phyloP scores from a whole-genome alignment of 1,284 basidiomycete genomes.

The Moniliophthora roreri region DNA sequence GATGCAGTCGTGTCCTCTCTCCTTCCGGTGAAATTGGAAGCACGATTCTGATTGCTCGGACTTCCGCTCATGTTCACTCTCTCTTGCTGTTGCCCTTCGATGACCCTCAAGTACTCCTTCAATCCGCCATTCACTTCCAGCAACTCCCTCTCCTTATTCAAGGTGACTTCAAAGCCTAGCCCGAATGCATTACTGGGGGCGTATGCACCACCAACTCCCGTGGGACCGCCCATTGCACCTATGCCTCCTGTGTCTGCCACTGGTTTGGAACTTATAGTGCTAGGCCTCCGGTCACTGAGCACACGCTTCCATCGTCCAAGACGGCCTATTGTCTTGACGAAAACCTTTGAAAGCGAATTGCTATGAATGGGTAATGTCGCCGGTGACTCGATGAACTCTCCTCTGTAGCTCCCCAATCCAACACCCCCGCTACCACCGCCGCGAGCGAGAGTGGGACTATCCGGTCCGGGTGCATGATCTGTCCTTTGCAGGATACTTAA shows the following conservation, averaged over 20 bases:
- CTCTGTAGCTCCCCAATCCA: not conserved
- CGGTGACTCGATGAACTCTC: too few relatives aligned
- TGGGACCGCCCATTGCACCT: not conserved
- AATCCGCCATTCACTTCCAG: conserved; percentile 61
- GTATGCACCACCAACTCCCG: conserved; percentile 20
- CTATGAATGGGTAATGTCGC: conserved; percentile 51
- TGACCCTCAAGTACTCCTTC: conserved; percentile 65
- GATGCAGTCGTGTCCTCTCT: not conserved
- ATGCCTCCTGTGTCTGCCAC: conserved; percentile 5
- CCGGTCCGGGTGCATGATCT: conserved; percentile 29
- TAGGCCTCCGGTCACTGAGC: conserved; percentile 51
- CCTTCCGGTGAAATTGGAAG: not conserved
- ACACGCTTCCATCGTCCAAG: conserved; percentile 82
- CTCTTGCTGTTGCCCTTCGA: conserved; percentile 35
- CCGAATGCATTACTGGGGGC: conserved; percentile 49
- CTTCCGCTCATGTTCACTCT: not conserved
- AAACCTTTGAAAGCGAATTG: conserved; percentile 68
- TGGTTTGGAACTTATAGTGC: conserved; percentile 21
- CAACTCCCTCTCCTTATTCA: conserved; percentile 47
- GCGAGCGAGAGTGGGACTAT: conserved; percentile 5
- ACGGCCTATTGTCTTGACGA: conserved; percentile 80
- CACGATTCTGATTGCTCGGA: not conserved
- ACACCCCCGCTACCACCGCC: not conserved
- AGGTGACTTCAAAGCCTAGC: conserved; percentile 65
- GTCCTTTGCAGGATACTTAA: conserved; percentile 16